These are phyloP conservation scores for Lachnellula hyalina DNA, from an alignment of 2,329 filamentous ascomycete genomes.

Conservation along the genomic window DNA sequence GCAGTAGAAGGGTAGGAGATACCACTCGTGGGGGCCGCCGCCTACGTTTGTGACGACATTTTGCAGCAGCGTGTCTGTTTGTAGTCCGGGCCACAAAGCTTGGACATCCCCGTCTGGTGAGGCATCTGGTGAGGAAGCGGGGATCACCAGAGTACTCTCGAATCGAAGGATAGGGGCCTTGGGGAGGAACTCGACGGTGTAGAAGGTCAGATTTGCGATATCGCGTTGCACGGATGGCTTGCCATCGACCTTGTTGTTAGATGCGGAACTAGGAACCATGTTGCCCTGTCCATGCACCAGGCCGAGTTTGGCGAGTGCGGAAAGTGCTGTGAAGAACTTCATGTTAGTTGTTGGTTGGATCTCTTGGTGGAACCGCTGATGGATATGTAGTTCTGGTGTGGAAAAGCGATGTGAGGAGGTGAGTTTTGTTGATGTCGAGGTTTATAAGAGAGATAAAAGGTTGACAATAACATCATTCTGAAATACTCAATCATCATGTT, in stretches of 20 bases:
- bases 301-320: not conserved
- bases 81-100: conserved; percentile 44
- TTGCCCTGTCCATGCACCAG: not conserved
- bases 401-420: no score
- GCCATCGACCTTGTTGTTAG: not conserved
- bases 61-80: conserved; percentile 13
- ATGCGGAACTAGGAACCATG: not conserved
- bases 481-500: no score
- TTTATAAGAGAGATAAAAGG: no score
- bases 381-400: no score
- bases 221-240: not conserved
- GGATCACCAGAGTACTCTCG: conserved; percentile 18
- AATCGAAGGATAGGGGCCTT: conserved; percentile 8
- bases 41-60: conserved; percentile 17
- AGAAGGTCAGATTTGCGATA: conserved; percentile 4
- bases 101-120: conserved; percentile 43
- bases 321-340: not conserved
- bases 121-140: conserved; percentile 4
- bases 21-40: conserved; percentile 12
- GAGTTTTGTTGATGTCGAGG: no score
- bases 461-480: no score
- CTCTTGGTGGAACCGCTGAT: not conserved
- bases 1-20: conserved; percentile 15
- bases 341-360: not conserved
- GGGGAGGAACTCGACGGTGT: not conserved